Evolutionary conservation across 768 basidiomycete genomes (phyloP), one percentile per base, ranked within the genome.

Genomic region (Jaapia argillacea): DNA sequence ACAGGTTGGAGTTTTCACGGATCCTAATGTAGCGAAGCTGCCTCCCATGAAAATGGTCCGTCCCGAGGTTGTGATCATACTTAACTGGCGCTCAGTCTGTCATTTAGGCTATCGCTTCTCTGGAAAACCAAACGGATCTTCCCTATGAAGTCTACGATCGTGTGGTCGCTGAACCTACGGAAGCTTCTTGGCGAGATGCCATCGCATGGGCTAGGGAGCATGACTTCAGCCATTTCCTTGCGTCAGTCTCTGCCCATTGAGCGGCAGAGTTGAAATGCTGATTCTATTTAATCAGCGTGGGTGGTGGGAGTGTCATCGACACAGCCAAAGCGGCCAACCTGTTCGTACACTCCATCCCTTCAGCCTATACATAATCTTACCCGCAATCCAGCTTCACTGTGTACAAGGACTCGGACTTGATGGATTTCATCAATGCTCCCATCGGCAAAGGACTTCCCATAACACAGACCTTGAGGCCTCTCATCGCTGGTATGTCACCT

Each of bases 351-450:
- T 31, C 39, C 21, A 18, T 14, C 18, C 33, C 38, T 4, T 12
- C 28, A 27, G 10, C 13, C 20, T 33, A 16, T 10, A 16, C 28
- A 10, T 10, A 33, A 10, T 16, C 16, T 16, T 33, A 16, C 10
- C 28, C 16, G 28, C 10, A 33, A 33, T 16, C 6, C 48, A 89
- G 86, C 46, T 93, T 92, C 61, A 73, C 85, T 0, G 87, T 88
- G 7, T 97, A 97, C 70, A 84, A 84, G 51, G 89, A 97, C 49
- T 77, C 87, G 1, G 88, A 96, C 56, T 67, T 97, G 6, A 85
- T 92, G 67, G 94, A 98, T 59, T 98, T 94, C 60, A 87, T 97
- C 62, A 98, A 97, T 57, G 92, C 94, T 1, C 94, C 94, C 0
- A 70, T 97, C 42, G 94, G 94, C 35, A 92, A 90, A 62, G 93